Conservation (phyloP, 2,329 filamentous ascomycete species). For the Mycosphaerelloides madeirae region DNA sequence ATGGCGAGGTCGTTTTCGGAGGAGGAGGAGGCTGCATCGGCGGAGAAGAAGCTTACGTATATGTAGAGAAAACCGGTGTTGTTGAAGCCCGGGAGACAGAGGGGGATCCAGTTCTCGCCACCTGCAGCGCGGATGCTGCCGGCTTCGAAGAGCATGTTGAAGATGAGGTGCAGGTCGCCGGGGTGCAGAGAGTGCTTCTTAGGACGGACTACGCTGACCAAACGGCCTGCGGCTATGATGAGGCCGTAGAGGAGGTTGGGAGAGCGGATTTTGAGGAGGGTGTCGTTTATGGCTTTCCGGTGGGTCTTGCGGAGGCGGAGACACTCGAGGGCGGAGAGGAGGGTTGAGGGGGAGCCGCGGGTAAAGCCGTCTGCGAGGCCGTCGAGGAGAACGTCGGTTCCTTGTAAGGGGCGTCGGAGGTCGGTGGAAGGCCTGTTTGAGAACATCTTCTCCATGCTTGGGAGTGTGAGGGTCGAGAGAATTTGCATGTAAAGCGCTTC, state of each 20-base stretch:
- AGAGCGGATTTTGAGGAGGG: constrained; percentile 71
- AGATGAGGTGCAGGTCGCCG: constrained; percentile 90
- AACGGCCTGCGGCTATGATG: constrained; percentile 83
- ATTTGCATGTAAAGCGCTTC: constrained; percentile 98
- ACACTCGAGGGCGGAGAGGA: constrained; percentile 88
- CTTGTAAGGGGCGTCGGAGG: constrained; percentile 79
- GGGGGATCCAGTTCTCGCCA: constrained; percentile 96
- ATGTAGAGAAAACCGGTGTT: constrained; percentile 96
- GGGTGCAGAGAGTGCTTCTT: constrained; percentile 94
- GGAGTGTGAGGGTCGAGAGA: constrained; percentile 86
- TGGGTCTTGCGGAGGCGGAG: constrained; percentile 87
- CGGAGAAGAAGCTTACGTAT: constrained; percentile 86
- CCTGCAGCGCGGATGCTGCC: constrained; percentile 83
- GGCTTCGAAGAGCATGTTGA: constrained; percentile 98
- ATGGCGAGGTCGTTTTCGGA: constrained; percentile 68
- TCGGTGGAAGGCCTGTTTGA: constrained; percentile 89
- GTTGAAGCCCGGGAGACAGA: constrained; percentile 95
- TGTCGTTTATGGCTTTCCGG: constrained; percentile 78
- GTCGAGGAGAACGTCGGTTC: constrained; percentile 84
- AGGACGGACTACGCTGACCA: constrained; percentile 91
- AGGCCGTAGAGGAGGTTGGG: constrained; percentile 84
- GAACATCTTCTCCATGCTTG: constrained; percentile 81
- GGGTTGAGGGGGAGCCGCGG: constrained; percentile 78
- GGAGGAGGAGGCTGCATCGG: constrained; percentile 4
- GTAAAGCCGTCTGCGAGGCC: constrained; percentile 94